Base-by-base conservation (phyloP, 345 rosid genomes). In the Dipteronia sinensis region DNA sequence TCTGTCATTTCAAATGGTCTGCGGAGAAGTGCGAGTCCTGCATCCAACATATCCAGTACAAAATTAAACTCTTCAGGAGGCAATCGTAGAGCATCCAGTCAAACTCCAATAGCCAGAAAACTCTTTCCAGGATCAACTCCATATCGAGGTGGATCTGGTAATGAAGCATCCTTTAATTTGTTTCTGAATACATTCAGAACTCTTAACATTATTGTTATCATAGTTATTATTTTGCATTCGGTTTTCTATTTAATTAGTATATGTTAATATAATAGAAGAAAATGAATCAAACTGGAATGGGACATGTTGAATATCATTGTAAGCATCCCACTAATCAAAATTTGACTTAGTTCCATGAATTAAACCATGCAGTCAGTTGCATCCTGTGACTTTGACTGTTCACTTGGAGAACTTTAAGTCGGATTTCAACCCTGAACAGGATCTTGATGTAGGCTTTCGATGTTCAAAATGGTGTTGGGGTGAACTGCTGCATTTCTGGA, bases 1-100 rank as follows among this genome's bases (percentile, higher is more conserved):
- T 86, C 91, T 31, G 75, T 85, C 76, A 83, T 83, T 79, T 85
- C 93, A 74, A 87, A 90, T 74, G 89, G 93, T 62, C 77, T 83
- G 64, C 86, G 79, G 62, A 86, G 81, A 49, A 85, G 87, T 75
- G 78, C 72, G 25, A 86, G 90, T 46, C 86, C 90, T 63, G 66
- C 83, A 71, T 77, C 79, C 40, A 83, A 56, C 69, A 66, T 77
- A 69, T 77, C 80, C 12, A 56, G 83, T 56, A 46, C 82, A 49
- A 77, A 78, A 62, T 71, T 82, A 27, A 84, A 77, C 59, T 78
- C 86, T 76, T 68, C 88, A 67, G 82, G 82, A 65, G 82, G 82
- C 47, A 71, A 74, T 69, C 75, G 68, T 25, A 83, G 22, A 65
- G 34, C 65, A 69, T 84, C 84, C 76, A 83, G 83, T 83, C 82